These are phyloP conservation scores for Geotrichum fermentans DNA, from an alignment of 1,139 yeast genomes.

Conservation along the genomic window DNA sequence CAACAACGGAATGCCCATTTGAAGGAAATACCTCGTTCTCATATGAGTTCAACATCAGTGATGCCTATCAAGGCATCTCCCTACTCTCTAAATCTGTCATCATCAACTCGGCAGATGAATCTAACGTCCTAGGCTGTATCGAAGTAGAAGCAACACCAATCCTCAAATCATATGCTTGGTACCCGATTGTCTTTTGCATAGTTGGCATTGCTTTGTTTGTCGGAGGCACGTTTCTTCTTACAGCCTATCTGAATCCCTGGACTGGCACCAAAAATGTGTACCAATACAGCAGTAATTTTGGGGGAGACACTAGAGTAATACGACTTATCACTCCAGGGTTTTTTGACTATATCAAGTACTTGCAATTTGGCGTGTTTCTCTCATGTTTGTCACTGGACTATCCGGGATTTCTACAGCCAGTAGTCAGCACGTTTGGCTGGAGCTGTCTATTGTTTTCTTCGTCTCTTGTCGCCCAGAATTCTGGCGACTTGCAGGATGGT, in stretches of 20 bases:
- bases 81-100: conserved; percentile 32
- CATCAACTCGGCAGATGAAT: conserved; percentile 38
- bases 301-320: conserved; percentile 55
- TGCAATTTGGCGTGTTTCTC: conserved; percentile 56
- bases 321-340: conserved; percentile 55
- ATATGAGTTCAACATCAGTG: conserved; percentile 26
- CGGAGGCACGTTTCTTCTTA: conserved; percentile 42
- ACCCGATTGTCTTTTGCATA: conserved; percentile 45
- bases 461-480: conserved; percentile 6
- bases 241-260: conserved; percentile 47
- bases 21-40: conserved; percentile 27
- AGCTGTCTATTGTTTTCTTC: conserved; percentile 32
- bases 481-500: conserved; percentile 25
- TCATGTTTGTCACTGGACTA: conserved; percentile 54
- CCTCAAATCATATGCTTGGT: conserved; percentile 40
- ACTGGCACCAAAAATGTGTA: conserved; percentile 60
- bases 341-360: conserved; percentile 46
- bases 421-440: conserved; percentile 44
- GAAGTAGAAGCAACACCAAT: conserved; percentile 49
- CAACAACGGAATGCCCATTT: conserved; percentile 32
- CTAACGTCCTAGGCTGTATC: conserved; percentile 47
- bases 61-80: conserved; percentile 31
- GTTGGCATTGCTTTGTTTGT: conserved; percentile 44
- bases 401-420: conserved; percentile 63
- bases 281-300: conserved; percentile 53